Evolutionary conservation across 2,329 filamentous ascomycete genomes (phyloP).

Genomic region (Exophiala xenobiotica): DNA sequence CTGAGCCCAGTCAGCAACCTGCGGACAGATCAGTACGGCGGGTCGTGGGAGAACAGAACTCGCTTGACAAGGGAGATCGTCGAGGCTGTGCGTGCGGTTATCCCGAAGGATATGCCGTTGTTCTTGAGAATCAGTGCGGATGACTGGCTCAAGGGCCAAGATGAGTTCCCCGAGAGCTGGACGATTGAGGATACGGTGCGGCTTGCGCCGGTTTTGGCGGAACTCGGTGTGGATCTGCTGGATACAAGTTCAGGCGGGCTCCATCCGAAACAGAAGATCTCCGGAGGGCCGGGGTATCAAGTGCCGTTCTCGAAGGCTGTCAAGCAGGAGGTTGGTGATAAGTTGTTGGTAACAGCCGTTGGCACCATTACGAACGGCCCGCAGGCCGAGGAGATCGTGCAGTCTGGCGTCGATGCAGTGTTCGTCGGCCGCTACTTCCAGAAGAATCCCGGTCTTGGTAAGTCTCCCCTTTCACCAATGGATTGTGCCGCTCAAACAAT

Average conservation of each 20-base stretch:
- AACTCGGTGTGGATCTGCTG: constrained; percentile 74
- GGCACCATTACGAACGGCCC: constrained; percentile 70
- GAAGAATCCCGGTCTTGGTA: constrained; percentile 76
- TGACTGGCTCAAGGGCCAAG: constrained; percentile 67
- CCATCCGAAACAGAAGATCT: constrained; percentile 39
- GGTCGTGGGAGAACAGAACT: constrained; percentile 62
- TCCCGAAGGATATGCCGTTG: constrained; percentile 68
- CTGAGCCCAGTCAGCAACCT: constrained; percentile 68
- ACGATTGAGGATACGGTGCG: constrained; percentile 62
- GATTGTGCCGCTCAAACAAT: too few relatives aligned
- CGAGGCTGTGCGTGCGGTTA: constrained; percentile 59
- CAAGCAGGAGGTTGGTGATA: constrained; percentile 70
- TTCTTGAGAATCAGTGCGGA: constrained; percentile 72
- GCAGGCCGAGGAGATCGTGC: constrained; percentile 63
- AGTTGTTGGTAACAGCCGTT: constrained; percentile 70
- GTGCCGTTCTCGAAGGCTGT: constrained; percentile 69
- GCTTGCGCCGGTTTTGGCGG: constrained; percentile 67
- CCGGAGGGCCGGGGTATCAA: constrained; percentile 66
- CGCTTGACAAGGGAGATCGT: constrained; percentile 68
- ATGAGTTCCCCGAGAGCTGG: constrained; percentile 64
- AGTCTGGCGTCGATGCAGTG: constrained; percentile 66
- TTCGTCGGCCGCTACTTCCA: constrained; percentile 75
- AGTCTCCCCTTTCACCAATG: too few relatives aligned
- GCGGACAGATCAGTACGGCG: constrained; percentile 58
- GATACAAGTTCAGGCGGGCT: constrained; percentile 74